These are phyloP conservation scores for Tirmania nivea DNA, from an alignment of 495 filamentous ascomycete species.

Conservation along the genomic window DNA sequence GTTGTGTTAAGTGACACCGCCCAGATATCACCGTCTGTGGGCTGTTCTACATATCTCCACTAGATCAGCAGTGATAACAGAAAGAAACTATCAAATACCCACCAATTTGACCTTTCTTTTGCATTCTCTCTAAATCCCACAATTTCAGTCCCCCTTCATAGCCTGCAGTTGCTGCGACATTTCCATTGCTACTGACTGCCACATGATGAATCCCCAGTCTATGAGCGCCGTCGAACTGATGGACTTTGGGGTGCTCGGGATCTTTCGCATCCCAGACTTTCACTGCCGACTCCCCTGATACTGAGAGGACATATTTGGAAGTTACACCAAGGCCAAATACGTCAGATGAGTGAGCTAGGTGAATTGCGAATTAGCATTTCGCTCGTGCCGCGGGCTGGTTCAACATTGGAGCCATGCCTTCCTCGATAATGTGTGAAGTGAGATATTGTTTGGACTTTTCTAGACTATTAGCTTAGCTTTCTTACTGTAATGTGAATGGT, in stretches of 20 bases:
- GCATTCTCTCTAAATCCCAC: constrained; percentile 39
- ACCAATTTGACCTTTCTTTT: constrained; percentile 30
- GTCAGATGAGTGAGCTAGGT: constrained; percentile 57
- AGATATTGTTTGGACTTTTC: constrained; percentile 92
- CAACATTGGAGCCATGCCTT: constrained; percentile 31
- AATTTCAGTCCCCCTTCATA: constrained; percentile 71
- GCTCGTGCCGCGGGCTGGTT: too few species aligned
- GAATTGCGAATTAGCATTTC: too few species aligned
- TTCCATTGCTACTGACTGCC: constrained; percentile 42
- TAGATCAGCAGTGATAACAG: background rate
- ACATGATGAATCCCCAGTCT: constrained; percentile 78
- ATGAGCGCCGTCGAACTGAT: constrained; percentile 56
- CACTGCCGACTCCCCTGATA: constrained; percentile 57
- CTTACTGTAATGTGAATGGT: too few species aligned
- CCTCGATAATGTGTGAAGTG: constrained; percentile 67
- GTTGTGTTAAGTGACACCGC: constrained; percentile 64
- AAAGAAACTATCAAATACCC: constrained; percentile 3
- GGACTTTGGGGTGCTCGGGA: constrained; percentile 48
- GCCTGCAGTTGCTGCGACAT: constrained; percentile 54
- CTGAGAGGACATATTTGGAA: constrained; percentile 50
- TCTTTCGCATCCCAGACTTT: constrained; percentile 51
- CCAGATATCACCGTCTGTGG: constrained; percentile 51
- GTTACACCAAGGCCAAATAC: constrained; percentile 83
- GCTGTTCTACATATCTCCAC: constrained; percentile 22
- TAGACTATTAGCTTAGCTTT: background rate